Evolutionary conservation across 352 stramenopile species (phyloP).

Genomic region (Albugo candida): DNA sequence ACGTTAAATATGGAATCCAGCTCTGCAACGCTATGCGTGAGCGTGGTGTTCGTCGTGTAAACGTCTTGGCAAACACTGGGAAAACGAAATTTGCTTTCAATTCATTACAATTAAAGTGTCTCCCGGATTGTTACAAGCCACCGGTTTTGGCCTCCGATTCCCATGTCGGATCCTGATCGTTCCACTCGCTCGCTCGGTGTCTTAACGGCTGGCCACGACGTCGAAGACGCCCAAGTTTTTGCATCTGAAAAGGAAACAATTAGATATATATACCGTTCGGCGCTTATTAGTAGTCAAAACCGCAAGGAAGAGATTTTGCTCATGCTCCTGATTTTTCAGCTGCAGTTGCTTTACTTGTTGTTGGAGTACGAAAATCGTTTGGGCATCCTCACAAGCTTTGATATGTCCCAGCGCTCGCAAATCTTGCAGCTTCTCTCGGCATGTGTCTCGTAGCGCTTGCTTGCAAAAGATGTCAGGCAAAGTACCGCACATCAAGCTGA

Average conservation of each 20-base stretch:
- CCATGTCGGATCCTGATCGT: conserved; percentile 42
- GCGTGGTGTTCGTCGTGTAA: conserved; percentile 60
- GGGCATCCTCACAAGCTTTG: conserved; percentile 20
- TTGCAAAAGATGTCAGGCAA: conserved; percentile 3
- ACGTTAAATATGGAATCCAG: conserved; percentile 70
- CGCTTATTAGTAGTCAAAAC: conserved; percentile 4
- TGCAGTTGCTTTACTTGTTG: conserved; percentile 21
- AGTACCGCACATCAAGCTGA: neutral
- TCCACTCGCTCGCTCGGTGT: conserved; percentile 10
- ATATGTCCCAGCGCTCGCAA: conserved; percentile 22
- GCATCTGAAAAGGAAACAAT: conserved; percentile 13
- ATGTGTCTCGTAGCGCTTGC: too few species aligned
- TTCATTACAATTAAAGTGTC: conserved; percentile 92
- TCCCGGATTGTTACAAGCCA: conserved; percentile 85
- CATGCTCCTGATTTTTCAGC: conserved; percentile 18
- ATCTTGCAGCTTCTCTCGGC: conserved; percentile 14
- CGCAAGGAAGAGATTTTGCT: conserved; percentile 47
- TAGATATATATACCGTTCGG: neutral
- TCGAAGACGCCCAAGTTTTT: conserved; percentile 55
- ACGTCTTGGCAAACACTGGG: conserved; percentile 71
- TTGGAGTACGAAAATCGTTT: conserved; percentile 17
- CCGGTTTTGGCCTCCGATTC: conserved; percentile 65
- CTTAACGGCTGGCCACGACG: conserved; percentile 47
- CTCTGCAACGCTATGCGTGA: conserved; percentile 75
- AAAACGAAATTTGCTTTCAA: conserved; percentile 95